phyloP scores from a whole-genome alignment of 805 yeast species.

The Myxozyma neotropica region DNA sequence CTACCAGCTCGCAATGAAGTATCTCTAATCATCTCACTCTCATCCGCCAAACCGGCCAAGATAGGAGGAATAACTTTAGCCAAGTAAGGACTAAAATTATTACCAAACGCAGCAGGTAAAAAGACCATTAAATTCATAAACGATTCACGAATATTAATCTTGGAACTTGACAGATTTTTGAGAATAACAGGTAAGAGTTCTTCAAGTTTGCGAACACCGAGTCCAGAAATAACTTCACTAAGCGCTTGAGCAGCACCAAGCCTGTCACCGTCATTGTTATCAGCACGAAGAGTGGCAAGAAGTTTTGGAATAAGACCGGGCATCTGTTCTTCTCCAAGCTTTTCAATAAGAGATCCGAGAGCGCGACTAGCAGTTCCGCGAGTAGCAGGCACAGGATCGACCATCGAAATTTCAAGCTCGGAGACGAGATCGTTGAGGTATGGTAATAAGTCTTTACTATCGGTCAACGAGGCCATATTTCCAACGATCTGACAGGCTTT shows the following conservation, averaged over 20 bases:
- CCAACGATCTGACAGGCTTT: constrained; percentile 98
- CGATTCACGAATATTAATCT: constrained; percentile 81
- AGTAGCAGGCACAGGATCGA: constrained; percentile 96
- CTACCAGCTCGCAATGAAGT: constrained; percentile 91
- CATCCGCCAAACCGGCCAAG: constrained; percentile 86
- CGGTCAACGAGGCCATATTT: constrained; percentile 95
- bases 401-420: constrained; percentile 92
- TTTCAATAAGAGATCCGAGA: constrained; percentile 91
- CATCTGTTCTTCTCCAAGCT: constrained; percentile 93
- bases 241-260: constrained; percentile 97
- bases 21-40: constrained; percentile 82
- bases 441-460: constrained; percentile 79
- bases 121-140: constrained; percentile 86
- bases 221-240: constrained; percentile 89
- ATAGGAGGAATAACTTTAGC: constrained; percentile 87
- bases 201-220: constrained; percentile 84
- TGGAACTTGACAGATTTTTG: constrained; percentile 65
- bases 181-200: constrained; percentile 83
- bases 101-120: constrained; percentile 92
- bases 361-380: constrained; percentile 98
- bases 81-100: constrained; percentile 87
- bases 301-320: constrained; percentile 86
- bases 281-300: constrained; percentile 74
- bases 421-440: constrained; percentile 75
- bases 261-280: constrained; percentile 80